Evolutionary conservation across 768 basidiomycete genomes (phyloP), one percentile per base, ranked within the genome.

Genomic region (Suillus clintonianus): DNA sequence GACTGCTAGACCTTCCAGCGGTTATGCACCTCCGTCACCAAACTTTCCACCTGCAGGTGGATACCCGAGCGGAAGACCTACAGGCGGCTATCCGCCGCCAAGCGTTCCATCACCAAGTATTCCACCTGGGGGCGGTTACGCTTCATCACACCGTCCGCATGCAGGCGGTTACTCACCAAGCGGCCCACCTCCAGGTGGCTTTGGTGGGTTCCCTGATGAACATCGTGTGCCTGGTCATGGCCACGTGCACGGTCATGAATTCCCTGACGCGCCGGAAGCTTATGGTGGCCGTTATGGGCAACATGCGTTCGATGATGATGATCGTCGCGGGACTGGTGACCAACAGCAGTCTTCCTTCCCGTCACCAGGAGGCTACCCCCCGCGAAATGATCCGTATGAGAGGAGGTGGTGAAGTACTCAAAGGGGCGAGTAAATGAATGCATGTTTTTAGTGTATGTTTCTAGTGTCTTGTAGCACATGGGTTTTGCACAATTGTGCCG

Each of bases 251-350:
- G 69, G 68, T 13, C 78, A 76, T 47, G 69, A 67, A 17, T 83
- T 82, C 71, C 82, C 82, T 34, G 76, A 74, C 47, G 73, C 74
- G 6, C 74, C 73, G 47, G n/a, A n/a, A n/a, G 69, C 69, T 19
- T 77, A 76, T 64, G 73, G 74, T 45, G 71, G 65, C n/a, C 62
- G 62, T 42, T 42, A 54, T 11, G 41, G 22, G 22, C 58, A 59
- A n/a, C 39, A 27, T 47, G 59, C 36, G 19, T 68, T 60, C 54
- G 55, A 63, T 11, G 45, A 41, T 17, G 56, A 41, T 39, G 9
- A 57, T 41, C 56, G 7, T 19, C 32, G 17, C 13, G 11, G 27
- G 24, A 7, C n/a, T 34, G 17, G 45, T 9, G 32, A 57, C 24
- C 39, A 41, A 24, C 24, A 34, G 19, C 36, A 39, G 37, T 13